phyloP scores from a whole-genome alignment of 2,329 filamentous ascomycete genomes.

The Aureobasidium leucospermi region DNA sequence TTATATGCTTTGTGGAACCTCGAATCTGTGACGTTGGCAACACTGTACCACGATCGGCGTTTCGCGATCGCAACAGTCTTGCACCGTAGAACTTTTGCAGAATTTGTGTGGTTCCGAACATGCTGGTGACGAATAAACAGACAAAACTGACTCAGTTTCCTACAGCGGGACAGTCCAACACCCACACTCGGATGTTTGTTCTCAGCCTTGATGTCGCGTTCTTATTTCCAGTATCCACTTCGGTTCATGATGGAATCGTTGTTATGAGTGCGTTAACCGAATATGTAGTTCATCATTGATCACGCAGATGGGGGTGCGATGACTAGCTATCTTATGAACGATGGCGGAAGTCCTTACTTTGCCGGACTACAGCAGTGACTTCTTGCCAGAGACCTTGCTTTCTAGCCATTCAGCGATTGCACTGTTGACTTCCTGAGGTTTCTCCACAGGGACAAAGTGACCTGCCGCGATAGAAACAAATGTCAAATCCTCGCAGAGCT shows the following conservation, averaged over 20 bases:
- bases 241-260: neutral
- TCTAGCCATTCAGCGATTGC: constrained; percentile 22
- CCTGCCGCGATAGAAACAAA: constrained; percentile 37
- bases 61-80: neutral
- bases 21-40: neutral
- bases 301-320: neutral
- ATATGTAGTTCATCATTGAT: neutral
- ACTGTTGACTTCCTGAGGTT: constrained; percentile 21
- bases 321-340: neutral
- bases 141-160: neutral
- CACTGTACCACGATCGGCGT: neutral
- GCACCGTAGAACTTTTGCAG: neutral
- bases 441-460: constrained; percentile 24
- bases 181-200: neutral
- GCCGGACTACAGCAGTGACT: no score
- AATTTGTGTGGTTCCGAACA: neutral
- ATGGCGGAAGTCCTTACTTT: neutral
- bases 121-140: neutral
- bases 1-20: constrained; percentile 6
- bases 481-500: constrained; percentile 32
- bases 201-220: neutral
- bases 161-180: neutral
- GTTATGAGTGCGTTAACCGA: no score
- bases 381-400: neutral
- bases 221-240: neutral